phyloP scores from a whole-genome alignment of 768 basidiomycete species.

The Leccinum sublutescens region DNA sequence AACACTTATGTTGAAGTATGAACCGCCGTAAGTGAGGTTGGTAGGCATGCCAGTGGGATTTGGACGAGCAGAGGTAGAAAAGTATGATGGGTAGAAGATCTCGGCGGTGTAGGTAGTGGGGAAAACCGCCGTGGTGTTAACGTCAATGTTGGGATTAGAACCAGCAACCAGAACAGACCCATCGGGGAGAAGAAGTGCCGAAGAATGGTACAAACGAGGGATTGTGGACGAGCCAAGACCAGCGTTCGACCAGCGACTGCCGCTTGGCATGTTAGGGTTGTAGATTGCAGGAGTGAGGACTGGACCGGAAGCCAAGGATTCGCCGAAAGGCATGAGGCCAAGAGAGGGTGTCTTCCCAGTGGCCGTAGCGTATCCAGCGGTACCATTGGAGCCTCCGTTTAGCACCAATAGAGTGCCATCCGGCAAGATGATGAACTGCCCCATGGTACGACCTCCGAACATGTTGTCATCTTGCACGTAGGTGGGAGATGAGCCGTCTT shows the following conservation, averaged over 20 bases:
- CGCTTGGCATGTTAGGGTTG: slow-evolving; percentile 69
- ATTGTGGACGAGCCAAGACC: slow-evolving; percentile 64
- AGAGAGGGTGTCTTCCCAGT: slow-evolving; percentile 44
- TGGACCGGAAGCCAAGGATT: slow-evolving; percentile 79
- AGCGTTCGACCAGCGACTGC: slow-evolving; percentile 70
- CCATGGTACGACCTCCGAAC: slow-evolving; percentile 82
- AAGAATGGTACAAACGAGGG: slow-evolving; percentile 89
- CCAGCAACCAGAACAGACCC: slow-evolving; percentile 87
- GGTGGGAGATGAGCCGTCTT: slow-evolving; percentile 55
- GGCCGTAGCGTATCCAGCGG: slow-evolving; percentile 77
- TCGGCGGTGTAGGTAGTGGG: slow-evolving; percentile 83
- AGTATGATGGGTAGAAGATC: slow-evolving; percentile 92
- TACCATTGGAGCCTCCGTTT: slow-evolving; percentile 84
- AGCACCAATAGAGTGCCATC: slow-evolving; percentile 73
- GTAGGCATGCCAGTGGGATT: slow-evolving; percentile 67
- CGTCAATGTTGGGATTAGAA: slow-evolving; percentile 91
- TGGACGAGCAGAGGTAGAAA: slow-evolving; percentile 66
- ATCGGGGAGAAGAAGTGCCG: slow-evolving; percentile 83
- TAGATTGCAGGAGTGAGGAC: slow-evolving; percentile 78
- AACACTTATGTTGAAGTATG: slow-evolving; percentile 73
- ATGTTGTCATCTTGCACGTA: slow-evolving; percentile 77
- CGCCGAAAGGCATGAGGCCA: slow-evolving; percentile 64
- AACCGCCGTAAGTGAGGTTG: slow-evolving; percentile 80
- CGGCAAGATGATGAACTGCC: slow-evolving; percentile 84
- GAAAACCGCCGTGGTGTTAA: slow-evolving; percentile 60